Evolutionary conservation across 306 rosid species (phyloP).

Genomic region (Parietaria judaica): DNA sequence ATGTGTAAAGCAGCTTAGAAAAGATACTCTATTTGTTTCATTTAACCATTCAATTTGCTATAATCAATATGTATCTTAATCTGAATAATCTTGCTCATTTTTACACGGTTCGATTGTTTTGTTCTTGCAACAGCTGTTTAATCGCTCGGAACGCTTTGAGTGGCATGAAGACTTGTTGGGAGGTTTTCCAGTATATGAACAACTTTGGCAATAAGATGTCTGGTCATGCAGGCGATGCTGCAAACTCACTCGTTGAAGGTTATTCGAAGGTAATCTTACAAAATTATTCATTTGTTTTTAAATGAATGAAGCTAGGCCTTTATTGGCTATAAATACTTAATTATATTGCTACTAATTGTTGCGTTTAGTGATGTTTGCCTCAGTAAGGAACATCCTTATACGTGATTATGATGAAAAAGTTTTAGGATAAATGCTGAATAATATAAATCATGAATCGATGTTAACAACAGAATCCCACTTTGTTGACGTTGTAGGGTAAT

Average conservation of each 20-base stretch:
- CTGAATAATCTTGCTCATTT: background rate
- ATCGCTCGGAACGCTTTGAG: constrained; percentile 83
- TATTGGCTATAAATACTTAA: too few species aligned
- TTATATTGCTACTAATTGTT: constrained; percentile 21
- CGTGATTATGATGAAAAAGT: too few species aligned
- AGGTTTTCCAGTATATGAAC: constrained; percentile 85
- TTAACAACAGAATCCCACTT: too few species aligned
- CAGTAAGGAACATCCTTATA: constrained; percentile 9
- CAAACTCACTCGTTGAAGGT: constrained; percentile 75
- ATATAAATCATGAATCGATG: too few species aligned
- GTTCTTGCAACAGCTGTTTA: constrained; percentile 60
- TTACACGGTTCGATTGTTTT: constrained; percentile 8
- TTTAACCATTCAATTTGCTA: background rate
- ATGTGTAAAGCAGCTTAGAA: background rate
- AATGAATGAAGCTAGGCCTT: too few species aligned
- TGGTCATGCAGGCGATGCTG: constrained; percentile 70
- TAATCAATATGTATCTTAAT: background rate
- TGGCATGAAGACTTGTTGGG: constrained; percentile 93
- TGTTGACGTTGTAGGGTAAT: constrained; percentile 53
- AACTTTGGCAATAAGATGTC: constrained; percentile 64
- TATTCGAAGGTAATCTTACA: constrained; percentile 95
- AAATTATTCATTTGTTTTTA: too few species aligned
- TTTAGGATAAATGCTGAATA: too few species aligned
- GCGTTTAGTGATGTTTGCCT: constrained; percentile 12
- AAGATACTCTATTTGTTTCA: background rate